These are phyloP conservation scores for Panicum miliaceum DNA, from an alignment of 176 grass and related monocot species.

Conservation along the genomic window DNA sequence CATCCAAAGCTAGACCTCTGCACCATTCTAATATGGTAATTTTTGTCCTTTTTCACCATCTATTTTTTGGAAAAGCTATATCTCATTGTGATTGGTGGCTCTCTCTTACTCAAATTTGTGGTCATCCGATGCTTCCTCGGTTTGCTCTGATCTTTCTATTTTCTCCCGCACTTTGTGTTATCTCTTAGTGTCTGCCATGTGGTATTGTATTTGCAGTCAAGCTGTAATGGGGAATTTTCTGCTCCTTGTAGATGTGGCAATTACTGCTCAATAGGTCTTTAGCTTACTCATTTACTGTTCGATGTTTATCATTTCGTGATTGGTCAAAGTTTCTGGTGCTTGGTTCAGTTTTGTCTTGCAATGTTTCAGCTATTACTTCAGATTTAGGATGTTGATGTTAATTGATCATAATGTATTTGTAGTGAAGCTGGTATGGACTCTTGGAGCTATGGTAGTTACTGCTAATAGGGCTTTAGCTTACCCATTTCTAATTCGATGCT, in stretches of 20 bases:
- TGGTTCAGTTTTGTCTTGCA: not conserved
- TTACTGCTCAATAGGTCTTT: not conserved
- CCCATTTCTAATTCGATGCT: not conserved
- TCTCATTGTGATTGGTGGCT: too few relatives aligned
- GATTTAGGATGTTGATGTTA: not conserved
- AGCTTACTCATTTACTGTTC: not conserved
- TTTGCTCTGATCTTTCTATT: too few relatives aligned
- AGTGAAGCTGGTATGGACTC: not conserved
- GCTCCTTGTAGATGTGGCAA: not conserved
- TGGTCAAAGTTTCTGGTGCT: not conserved
- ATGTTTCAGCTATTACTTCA: not conserved
- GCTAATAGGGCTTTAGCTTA: not conserved
- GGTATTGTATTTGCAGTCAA: not conserved
- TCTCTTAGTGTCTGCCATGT: not conserved
- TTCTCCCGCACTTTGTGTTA: too few relatives aligned
- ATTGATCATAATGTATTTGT: not conserved
- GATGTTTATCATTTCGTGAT: not conserved
- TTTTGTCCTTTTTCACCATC: too few relatives aligned
- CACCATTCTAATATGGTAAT: too few relatives aligned
- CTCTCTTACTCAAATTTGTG: too few relatives aligned
- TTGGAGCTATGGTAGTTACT: not conserved
- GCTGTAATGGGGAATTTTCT: constrained; percentile 10
- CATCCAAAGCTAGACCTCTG: too few relatives aligned
- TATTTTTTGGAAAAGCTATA: too few relatives aligned
- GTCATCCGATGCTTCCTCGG: too few relatives aligned